These are phyloP conservation scores for Debaryomycetaceae sp. DNA, from an alignment of 1,139 yeast genomes.

Conservation along the genomic window DNA sequence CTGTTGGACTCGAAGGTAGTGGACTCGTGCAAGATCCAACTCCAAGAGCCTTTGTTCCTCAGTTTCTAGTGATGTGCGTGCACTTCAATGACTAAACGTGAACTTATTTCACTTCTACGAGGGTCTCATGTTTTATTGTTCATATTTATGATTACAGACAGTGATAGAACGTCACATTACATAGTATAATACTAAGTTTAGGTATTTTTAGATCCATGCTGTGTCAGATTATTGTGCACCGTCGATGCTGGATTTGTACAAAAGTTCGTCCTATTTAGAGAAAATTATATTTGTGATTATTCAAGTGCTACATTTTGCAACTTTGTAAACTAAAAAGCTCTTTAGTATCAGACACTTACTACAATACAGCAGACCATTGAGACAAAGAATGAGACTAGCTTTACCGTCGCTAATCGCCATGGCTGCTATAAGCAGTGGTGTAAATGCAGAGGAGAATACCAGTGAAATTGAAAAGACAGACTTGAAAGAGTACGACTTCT, in stretches of 20 bases:
- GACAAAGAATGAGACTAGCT: neutral
- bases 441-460: neutral
- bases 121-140: neutral
- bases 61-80: slow-evolving; percentile 16
- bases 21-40: slow-evolving; percentile 19
- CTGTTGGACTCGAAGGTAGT: slow-evolving; percentile 18
- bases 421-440: neutral
- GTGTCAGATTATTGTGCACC: neutral
- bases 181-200: no score
- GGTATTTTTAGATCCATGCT: no score
- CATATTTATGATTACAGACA: no score
- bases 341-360: no score
- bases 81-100: neutral
- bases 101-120: neutral
- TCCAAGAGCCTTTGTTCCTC: slow-evolving; percentile 27
- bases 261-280: no score
- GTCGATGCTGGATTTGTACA: neutral
- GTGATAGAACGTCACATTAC: no score
- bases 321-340: neutral
- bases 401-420: neutral
- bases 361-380: neutral
- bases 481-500: neutral
- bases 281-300: neutral
- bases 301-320: neutral
- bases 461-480: neutral